These are phyloP conservation scores for Aspergillus kassunensis DNA, from an alignment of 495 filamentous ascomycete species.

Conservation along the genomic window DNA sequence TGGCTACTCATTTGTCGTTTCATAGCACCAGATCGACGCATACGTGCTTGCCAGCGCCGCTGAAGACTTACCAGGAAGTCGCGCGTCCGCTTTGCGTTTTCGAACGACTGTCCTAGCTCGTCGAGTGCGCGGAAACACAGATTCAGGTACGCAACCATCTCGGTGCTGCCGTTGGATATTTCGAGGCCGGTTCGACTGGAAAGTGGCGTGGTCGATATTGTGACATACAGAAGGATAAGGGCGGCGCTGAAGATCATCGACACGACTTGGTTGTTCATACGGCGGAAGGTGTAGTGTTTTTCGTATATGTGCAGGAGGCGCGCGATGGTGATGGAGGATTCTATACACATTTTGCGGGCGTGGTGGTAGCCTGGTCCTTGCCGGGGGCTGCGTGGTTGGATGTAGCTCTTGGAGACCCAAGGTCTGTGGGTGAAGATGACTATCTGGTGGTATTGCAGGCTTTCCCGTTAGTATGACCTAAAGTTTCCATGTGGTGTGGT, in stretches of 20 bases:
- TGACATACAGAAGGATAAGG: conserved; percentile 45
- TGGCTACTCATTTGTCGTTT: conserved; percentile 35
- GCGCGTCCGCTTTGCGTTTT: conserved; percentile 44
- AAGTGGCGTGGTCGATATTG: conserved; percentile 35
- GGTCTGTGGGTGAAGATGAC: conserved; percentile 49
- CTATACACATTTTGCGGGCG: conserved; percentile 45
- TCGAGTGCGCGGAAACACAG: conserved; percentile 47
- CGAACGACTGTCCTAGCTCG: conserved; percentile 44
- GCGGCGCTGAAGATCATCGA: conserved; percentile 50
- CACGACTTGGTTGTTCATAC: conserved; percentile 49
- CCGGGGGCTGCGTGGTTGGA: conserved; percentile 41
- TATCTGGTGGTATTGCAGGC: conserved; percentile 53
- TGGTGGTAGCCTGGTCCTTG: conserved; percentile 45
- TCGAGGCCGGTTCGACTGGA: conserved; percentile 23
- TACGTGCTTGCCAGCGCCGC: conserved; percentile 44
- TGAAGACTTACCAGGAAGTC: conserved; percentile 44
- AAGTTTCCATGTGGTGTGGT: neutral
- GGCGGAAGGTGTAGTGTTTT: conserved; percentile 46
- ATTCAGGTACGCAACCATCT: conserved; percentile 45
- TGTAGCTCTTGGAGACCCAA: conserved; percentile 48
- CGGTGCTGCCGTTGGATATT: conserved; percentile 24
- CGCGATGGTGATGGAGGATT: conserved; percentile 44
- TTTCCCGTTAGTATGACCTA: conserved; percentile 8
- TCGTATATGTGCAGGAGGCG: conserved; percentile 46
- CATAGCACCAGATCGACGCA: conserved; percentile 36